These are phyloP conservation scores for Testicularia cyperi DNA, from an alignment of 1,284 basidiomycete species.

Conservation along the genomic window DNA sequence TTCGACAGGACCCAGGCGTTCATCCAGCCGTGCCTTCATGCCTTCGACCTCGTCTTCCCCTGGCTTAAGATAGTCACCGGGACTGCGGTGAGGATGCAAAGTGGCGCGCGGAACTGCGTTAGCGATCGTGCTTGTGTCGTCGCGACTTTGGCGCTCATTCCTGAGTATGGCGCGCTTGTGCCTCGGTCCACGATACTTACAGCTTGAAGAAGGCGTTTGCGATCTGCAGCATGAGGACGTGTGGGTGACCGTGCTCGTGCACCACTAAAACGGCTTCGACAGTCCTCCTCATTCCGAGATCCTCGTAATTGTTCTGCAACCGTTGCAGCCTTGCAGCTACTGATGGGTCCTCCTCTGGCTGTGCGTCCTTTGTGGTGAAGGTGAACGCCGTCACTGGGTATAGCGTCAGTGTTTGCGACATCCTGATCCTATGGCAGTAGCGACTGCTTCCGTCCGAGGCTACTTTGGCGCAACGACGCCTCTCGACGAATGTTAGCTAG, in stretches of 20 bases:
- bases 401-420: constrained; percentile 46
- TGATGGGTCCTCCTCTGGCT: constrained; percentile 93
- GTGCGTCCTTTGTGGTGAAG: constrained; percentile 88
- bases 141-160: no score
- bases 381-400: constrained; percentile 85
- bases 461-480: no score
- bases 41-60: constrained; percentile 90
- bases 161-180: no score
- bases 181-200: no score
- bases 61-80: constrained; percentile 96
- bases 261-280: constrained; percentile 96
- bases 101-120: no score
- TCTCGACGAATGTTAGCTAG: no score
- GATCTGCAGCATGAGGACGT: constrained; percentile 95
- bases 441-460: no score
- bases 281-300: constrained; percentile 86
- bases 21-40: constrained; percentile 81
- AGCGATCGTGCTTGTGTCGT: no score
- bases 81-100: no score
- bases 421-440: no score
- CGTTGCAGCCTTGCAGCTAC: constrained; percentile 67
- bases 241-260: constrained; percentile 68
- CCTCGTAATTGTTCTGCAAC: constrained; percentile 88
- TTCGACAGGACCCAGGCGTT: constrained; percentile 63
- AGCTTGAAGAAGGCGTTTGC: constrained; percentile 98